Evolutionary conservation across 441 rosid species (phyloP).

Genomic region (Eruca vesicaria): DNA sequence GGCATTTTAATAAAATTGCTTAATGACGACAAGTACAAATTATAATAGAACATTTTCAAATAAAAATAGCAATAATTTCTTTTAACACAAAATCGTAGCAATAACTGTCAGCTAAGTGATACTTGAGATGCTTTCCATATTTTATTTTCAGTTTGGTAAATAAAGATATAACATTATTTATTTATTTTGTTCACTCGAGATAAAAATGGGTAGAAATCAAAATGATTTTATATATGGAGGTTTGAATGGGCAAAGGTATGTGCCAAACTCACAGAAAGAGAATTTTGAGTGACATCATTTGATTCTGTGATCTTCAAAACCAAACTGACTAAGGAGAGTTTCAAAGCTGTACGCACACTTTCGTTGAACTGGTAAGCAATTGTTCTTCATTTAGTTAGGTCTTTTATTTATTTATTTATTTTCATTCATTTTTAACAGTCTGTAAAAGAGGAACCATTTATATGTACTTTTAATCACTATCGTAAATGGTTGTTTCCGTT

Average conservation of each 20-base stretch:
- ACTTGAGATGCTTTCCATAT: neutral
- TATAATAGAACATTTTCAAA: neutral
- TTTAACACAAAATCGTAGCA: neutral
- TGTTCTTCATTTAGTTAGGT: conserved; percentile 16
- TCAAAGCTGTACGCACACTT: conserved; percentile 27
- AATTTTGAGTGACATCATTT: conserved; percentile 34
- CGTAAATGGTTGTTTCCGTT: conserved; percentile 27
- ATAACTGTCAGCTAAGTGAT: neutral
- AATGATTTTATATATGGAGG: conserved; percentile 11
- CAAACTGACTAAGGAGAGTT: conserved; percentile 32
- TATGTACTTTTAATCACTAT: neutral
- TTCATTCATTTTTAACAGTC: neutral
- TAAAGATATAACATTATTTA: neutral
- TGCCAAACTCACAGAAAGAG: conserved; percentile 28
- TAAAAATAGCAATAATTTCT: neutral
- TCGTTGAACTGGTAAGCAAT: conserved; percentile 36
- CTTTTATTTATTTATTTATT: conserved; percentile 1
- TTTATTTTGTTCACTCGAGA: neutral
- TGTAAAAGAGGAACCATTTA: conserved; percentile 5
- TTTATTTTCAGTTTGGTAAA: neutral
- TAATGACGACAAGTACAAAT: neutral
- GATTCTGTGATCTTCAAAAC: conserved; percentile 34
- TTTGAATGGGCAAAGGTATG: conserved; percentile 34
- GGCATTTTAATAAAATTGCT: neutral
- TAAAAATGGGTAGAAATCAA: conserved; percentile 4